Evolutionary conservation across 2,329 filamentous ascomycete genomes (phyloP).

Genomic region (Annulohypoxylon truncatum): DNA sequence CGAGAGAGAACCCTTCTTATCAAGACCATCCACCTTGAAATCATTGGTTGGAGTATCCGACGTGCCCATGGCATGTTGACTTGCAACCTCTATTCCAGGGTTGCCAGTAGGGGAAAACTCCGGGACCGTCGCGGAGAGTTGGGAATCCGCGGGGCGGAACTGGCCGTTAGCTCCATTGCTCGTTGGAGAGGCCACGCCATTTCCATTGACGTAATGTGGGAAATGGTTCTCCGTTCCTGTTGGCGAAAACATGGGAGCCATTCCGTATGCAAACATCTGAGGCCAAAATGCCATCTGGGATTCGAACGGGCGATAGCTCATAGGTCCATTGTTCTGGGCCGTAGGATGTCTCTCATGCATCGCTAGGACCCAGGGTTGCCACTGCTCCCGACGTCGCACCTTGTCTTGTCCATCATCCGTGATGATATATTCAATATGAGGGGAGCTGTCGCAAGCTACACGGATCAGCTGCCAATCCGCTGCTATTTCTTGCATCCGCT

Average conservation of each 20-base stretch:
- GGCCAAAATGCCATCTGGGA: slow-evolving; percentile 40
- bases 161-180: slow-evolving; percentile 47
- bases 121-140: slow-evolving; percentile 71
- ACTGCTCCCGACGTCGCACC: slow-evolving; percentile 78
- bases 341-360: slow-evolving; percentile 76
- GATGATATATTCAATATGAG: slow-evolving; percentile 77
- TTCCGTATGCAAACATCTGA: slow-evolving; percentile 45
- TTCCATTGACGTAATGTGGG: slow-evolving; percentile 49
- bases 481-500: slow-evolving; percentile 80
- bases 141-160: slow-evolving; percentile 55
- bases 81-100: slow-evolving; percentile 21
- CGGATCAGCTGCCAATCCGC: slow-evolving; percentile 80
- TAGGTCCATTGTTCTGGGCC: slow-evolving; percentile 78
- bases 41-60: slow-evolving; percentile 13
- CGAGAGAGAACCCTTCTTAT: slow-evolving; percentile 6
- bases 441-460: slow-evolving; percentile 77
- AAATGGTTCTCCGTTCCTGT: slow-evolving; percentile 48
- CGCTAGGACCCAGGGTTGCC: slow-evolving; percentile 82
- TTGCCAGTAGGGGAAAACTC: slow-evolving; percentile 65
- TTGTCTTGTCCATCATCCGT: slow-evolving; percentile 83
- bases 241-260: slow-evolving; percentile 47
- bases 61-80: slow-evolving; percentile 20
- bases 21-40: slow-evolving; percentile 12
- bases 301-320: slow-evolving; percentile 51
- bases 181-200: slow-evolving; percentile 42